Evolutionary conservation across 2,329 filamentous ascomycete species (phyloP), one percentile per base, ranked within the genome.

Genomic region (Penicillium sp.): DNA sequence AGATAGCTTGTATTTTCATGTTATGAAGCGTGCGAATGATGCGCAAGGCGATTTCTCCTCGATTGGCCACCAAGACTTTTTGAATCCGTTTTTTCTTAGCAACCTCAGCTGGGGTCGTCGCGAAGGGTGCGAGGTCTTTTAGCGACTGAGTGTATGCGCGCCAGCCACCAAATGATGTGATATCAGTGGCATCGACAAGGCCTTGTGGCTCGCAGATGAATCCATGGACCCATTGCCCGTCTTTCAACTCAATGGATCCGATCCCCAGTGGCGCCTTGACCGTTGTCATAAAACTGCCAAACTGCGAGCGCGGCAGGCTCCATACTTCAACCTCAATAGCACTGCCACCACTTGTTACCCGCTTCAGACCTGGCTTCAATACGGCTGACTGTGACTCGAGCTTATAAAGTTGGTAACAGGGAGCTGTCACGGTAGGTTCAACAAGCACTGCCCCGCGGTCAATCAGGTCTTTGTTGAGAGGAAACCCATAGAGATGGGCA

Each of bases 61-160:
- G 56, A 29, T 73, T 73, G 8, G 70, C 68, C 17, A 73, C 64
- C 7, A 74, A 50, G 4, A 73, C 64, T 56, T 67, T 71, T 31
- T 59, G 65, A n/a, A 71, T 65, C 1, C 26, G 9, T n/a, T 47
- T 47, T 35, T 19, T 47, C 44, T 30, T 46, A 62, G 30, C 2
- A 52, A 7, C 30, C 9, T 52, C 35, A 11, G 9, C 21, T 48
- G n/a, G 21, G 1, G 8, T 21, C 46, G 8, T 48, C 15, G 46
- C 26, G 11, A 35, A 41, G 35, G 35, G 2, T 19, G 44, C 17
- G n/a, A 29, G 6, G 15, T 21, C 30, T 11, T n/a, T 48, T 38
- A 50, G 41, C 13, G 57, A 59, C 19, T 54, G 48, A 19, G 48
- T 52, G 26, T 38, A 59, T 23, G 38, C 48, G 15, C 49, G 38